Evolutionary conservation across 306 rosid genomes (phyloP).

Genomic region (Lupinus albus): DNA sequence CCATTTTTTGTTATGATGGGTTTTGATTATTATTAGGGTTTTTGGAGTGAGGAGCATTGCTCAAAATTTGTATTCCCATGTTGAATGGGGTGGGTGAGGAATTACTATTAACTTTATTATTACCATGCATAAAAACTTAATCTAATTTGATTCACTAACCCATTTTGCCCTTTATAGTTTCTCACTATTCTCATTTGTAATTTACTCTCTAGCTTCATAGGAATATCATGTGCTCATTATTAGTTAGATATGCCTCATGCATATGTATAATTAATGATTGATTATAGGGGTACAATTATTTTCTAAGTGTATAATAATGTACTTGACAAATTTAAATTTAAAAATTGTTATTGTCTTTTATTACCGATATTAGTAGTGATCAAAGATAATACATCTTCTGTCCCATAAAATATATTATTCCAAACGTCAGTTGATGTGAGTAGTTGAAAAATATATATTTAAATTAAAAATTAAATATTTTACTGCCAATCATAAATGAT

Average conservation of each 20-base stretch:
- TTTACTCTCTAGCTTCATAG: background rate
- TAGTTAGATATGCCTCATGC: background rate
- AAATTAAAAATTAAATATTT: too few relatives aligned
- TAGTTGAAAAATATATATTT: too few relatives aligned
- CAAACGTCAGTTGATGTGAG: too few relatives aligned
- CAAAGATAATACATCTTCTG: too few relatives aligned
- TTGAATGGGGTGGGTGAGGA: slow-evolving; percentile 37
- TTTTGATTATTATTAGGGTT: slow-evolving; percentile 46
- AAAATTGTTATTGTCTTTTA: too few relatives aligned
- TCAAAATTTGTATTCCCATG: slow-evolving; percentile 48
- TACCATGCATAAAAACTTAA: slow-evolving; percentile 33
- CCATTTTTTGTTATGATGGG: slow-evolving; percentile 39
- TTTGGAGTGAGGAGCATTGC: slow-evolving; percentile 43
- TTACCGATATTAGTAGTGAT: too few relatives aligned
- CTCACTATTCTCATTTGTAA: background rate
- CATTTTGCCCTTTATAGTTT: slow-evolving; percentile 22
- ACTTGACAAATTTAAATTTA: too few relatives aligned
- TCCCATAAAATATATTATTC: too few relatives aligned
- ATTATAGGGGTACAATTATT: background rate
- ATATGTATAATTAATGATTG: slow-evolving; percentile 12
- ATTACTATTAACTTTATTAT: slow-evolving; percentile 41
- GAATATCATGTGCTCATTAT: slow-evolving; percentile 1
- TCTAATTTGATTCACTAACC: slow-evolving; percentile 48
- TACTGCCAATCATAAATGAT: too few relatives aligned
- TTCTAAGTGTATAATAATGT: too few relatives aligned